Evolutionary conservation across 805 yeast species (phyloP), one percentile per base, ranked within the genome.

Genomic region (Saccharomycopsis amapae): DNA sequence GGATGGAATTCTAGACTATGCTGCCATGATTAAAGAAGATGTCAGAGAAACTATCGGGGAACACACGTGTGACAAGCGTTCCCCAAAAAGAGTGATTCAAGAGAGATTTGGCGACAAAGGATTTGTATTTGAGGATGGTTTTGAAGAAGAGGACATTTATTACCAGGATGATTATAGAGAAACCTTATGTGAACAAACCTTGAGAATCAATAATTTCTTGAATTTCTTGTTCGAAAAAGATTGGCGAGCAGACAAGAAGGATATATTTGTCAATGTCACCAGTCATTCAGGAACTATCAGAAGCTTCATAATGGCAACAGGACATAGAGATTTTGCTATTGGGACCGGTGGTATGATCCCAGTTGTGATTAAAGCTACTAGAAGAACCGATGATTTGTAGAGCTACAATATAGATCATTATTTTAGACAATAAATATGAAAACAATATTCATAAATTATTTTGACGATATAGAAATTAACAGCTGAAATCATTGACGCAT

Each of bases 41-140:
- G 53, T 79, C 5, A 65, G 87, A 49, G 87, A 81, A 59, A 76
- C 80, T 9, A 68, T 75, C 25, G 85, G 85, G 2, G 62, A 56
- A 26, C 80, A 78, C 55, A 58, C 75, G 4, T 80, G 86, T 56
- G 85, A 81, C 58, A 72, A 73, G 60, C 60, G 86, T 48, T 49
- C 64, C 23, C 53, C 71, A 4, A 60, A 65, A 24, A 51, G 65
- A 2, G 61, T 62, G 22, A 62, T 73, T 22, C 61, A 54, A n/a
- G 58, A 62, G 2, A 65, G 72, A 55, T 75, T 50, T 31, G 23
- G 15, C 5, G 30, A 71, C 51, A 24, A 38, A 19, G 66, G 66
- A 5, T 72, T 72, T 37, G 54, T 49, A 2, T 63, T 75, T 35
- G 79, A 75, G 55, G 59, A 59, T 1, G 67, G 68, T 1, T 71